Base-by-base conservation (phyloP, 805 yeast genomes). In the Candida ovalis region DNA sequence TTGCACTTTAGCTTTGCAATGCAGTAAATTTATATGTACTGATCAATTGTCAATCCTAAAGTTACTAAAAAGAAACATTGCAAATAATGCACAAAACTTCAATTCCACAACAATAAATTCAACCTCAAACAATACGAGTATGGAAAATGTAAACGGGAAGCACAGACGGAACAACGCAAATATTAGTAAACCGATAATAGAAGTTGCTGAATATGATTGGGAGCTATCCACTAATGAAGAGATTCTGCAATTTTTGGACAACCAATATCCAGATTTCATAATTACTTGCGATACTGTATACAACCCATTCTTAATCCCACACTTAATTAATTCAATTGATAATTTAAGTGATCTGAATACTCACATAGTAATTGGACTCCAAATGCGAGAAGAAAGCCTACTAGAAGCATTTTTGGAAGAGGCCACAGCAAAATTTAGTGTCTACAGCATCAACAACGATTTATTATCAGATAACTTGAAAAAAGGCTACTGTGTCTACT, bases 211-310 rank as follows among this genome's bases (percentile, higher is more conserved):
- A 49, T 74, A 70, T 49, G 88, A 84, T 56, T 84, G 89, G 89
- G 89, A 82, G 51, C 53, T 68, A 9, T 56, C 72, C 59, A 24
- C 48, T 15, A 42, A 50, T 4, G 52, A 47, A 1, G 50, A 27
- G 2, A 27, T 60, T 1, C 10, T 38, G 13, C 40, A 35, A 10
- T 17, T 32, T 4, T 43, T 52, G 25, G 51, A 54, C 21, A 28
- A 27, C 0, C 38, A 36, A 1, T 43, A 38, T 1, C 77, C 80
- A 0, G 84, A 78, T 50, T 63, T 72, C 39, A 67, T 84, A 4
- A 57, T 84, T 9, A 86, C 86, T 0, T 79, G 84, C 55, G 90
- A 84, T 58, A 77, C 87, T 5, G 72, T 84, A 3, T 84, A 84
- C 65, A 84, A 84, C 56, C 84, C 79, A 46, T 82, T 68, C 53